Percentiles rank a stretch among this genome's conserved stretches.
phyloP scores from a whole-genome alignment of 2,329 filamentous ascomycete species.

The Aspergillus quadricinctus region DNA sequence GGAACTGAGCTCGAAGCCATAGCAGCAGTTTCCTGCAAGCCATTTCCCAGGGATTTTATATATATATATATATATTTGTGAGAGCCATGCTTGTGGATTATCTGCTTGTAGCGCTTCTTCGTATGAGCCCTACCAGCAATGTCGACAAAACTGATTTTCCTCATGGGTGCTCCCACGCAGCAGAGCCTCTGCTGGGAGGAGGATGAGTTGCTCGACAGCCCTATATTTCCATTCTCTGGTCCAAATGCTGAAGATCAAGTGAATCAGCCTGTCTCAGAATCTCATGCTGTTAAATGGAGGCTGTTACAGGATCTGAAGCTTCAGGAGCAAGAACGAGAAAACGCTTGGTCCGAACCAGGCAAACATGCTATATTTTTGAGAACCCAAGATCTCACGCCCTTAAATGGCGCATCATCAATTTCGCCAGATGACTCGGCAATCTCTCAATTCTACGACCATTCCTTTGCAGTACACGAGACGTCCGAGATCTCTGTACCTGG shows the following conservation, averaged over 20 bases:
- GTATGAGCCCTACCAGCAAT: slow-evolving; percentile 14
- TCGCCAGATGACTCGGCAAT: slow-evolving; percentile 36
- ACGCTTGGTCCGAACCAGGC: background rate
- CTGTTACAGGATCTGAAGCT: slow-evolving; percentile 19
- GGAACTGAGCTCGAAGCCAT: background rate
- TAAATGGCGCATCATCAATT: slow-evolving; percentile 7
- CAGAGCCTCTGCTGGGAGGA: slow-evolving; percentile 53
- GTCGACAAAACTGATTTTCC: slow-evolving; percentile 41
- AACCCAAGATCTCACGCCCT: slow-evolving; percentile 23
- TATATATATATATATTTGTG: background rate
- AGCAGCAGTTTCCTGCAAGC: background rate
- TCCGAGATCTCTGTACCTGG: slow-evolving; percentile 24
- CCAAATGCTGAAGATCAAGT: slow-evolving; percentile 5
- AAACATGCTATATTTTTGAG: slow-evolving; percentile 27
- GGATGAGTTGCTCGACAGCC: slow-evolving; percentile 46
- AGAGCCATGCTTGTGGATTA: background rate
- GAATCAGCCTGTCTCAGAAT: slow-evolving; percentile 6
- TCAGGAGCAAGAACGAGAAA: slow-evolving; percentile 5
- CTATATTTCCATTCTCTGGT: slow-evolving; percentile 33
- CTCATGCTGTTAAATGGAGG: slow-evolving; percentile 26
- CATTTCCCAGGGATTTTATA: background rate
- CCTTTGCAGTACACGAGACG: slow-evolving; percentile 65
- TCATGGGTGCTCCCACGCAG: slow-evolving; percentile 59
- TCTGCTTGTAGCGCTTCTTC: slow-evolving; percentile 3
- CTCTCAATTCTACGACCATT: slow-evolving; percentile 72